These are phyloP conservation scores for Tetragonia tetragonoides DNA, from an alignment of 148 eudicot species.

Conservation along the genomic window DNA sequence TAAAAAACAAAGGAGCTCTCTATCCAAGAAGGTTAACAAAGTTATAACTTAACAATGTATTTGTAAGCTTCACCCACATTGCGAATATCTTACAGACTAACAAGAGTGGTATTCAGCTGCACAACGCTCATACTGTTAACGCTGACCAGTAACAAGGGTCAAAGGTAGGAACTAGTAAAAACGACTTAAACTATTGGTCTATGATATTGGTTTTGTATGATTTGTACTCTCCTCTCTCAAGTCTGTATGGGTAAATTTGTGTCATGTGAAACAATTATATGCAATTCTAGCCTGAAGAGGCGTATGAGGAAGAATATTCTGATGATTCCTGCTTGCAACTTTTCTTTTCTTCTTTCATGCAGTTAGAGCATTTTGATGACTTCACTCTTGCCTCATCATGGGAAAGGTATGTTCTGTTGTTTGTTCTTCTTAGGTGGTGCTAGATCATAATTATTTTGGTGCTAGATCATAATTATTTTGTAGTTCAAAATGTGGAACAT, in stretches of 20 bases:
- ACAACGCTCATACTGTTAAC: not conserved
- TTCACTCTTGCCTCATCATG: slow-evolving; percentile 97
- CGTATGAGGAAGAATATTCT: slow-evolving; percentile 9
- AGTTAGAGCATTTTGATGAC: slow-evolving; percentile 93
- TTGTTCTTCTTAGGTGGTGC: not conserved
- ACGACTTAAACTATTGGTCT: not conserved
- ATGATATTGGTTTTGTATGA: not conserved
- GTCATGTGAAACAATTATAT: not conserved
- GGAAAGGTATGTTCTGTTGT: slow-evolving; percentile 78
- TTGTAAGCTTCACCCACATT: too few species aligned
- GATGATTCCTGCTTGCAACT: not conserved
- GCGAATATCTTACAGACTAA: too few species aligned
- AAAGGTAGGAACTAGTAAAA: not conserved
- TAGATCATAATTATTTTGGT: too few species aligned
- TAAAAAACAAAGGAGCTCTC: too few species aligned
- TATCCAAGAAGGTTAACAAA: too few species aligned
- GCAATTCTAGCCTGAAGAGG: not conserved
- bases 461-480: not conserved
- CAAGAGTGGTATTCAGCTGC: not conserved
- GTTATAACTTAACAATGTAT: too few species aligned
- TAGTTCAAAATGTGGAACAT: not conserved
- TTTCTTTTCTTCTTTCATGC: slow-evolving; percentile 20
- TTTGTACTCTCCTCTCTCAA: not conserved
- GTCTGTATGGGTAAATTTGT: not conserved
- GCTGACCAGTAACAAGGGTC: not conserved